Evolutionary conservation across 257 asterid genomes (phyloP).

Genomic region (Solanum habrochaites): DNA sequence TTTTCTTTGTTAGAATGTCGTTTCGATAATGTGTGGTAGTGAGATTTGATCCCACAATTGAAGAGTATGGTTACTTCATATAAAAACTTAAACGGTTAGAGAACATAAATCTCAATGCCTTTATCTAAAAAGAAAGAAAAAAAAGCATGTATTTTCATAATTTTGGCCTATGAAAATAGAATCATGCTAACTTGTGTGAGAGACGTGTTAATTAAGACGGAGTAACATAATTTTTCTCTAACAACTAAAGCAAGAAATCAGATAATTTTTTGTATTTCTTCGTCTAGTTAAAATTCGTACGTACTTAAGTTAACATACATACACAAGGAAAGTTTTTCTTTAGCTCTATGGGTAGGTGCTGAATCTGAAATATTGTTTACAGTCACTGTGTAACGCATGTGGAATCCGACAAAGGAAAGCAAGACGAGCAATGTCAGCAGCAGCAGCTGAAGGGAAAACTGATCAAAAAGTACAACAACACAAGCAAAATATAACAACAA

Average conservation of each 20-base stretch:
- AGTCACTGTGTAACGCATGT: constrained; percentile 96
- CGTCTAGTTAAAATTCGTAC: neutral
- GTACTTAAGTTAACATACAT: neutral
- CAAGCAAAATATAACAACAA: constrained; percentile 19
- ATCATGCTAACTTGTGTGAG: neutral
- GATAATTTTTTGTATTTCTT: neutral
- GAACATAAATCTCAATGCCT: neutral
- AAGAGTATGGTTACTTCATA: neutral
- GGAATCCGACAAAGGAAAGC: constrained; percentile 95
- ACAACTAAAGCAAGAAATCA: too few relatives aligned
- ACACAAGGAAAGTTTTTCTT: neutral
- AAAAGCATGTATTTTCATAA: neutral
- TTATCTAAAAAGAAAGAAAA: neutral
- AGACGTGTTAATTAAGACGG: neutral
- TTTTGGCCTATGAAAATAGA: neutral
- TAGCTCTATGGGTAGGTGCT: neutral
- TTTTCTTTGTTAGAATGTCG: too few relatives aligned
- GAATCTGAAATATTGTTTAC: neutral
- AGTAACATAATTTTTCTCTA: neutral
- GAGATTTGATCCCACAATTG: neutral
- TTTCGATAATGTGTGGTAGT: too few relatives aligned
- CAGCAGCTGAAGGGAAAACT: constrained; percentile 2
- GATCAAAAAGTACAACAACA: constrained; percentile 36
- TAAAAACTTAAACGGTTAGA: neutral
- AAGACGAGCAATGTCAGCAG: constrained; percentile 64